These are phyloP conservation scores for Mollisiaceae sp. DNA, from an alignment of 2,329 filamentous ascomycete species.

Conservation along the genomic window DNA sequence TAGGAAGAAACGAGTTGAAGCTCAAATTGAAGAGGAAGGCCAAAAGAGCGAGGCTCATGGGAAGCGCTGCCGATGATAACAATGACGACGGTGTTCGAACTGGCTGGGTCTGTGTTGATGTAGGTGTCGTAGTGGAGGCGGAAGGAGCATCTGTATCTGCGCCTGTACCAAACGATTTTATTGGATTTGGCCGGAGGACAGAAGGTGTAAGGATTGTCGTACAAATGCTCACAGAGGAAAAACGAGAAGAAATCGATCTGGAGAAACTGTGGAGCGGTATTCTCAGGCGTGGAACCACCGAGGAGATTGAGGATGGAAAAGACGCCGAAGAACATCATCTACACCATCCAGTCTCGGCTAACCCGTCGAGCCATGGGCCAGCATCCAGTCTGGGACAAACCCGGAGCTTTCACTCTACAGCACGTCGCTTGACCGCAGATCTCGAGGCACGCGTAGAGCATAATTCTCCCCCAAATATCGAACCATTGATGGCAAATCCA, in stretches of 20 bases:
- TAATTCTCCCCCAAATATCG: not conserved
- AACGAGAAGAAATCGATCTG: constrained; percentile 68
- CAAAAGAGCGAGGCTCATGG: constrained; percentile 80
- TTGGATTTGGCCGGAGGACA: constrained; percentile 73
- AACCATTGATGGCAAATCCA: constrained; percentile 9
- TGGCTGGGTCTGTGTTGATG: constrained; percentile 95
- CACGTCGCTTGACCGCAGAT: constrained; percentile 6
- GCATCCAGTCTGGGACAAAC: constrained; percentile 20
- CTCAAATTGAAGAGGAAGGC: constrained; percentile 81
- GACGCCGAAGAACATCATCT: not conserved
- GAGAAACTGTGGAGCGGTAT: constrained; percentile 62
- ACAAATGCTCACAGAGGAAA: constrained; percentile 75
- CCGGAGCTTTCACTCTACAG: constrained; percentile 27
- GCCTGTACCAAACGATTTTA: constrained; percentile 60
- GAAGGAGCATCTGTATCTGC: constrained; percentile 47
- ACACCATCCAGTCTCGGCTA: not conserved
- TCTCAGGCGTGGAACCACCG: constrained; percentile 36
- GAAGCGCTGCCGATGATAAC: constrained; percentile 65
- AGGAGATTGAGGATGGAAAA: constrained; percentile 42
- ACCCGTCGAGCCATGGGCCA: not conserved
- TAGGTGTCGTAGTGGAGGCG: constrained; percentile 71
- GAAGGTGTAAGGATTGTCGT: constrained; percentile 68
- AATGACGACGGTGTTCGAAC: constrained; percentile 87
- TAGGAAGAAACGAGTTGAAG: constrained; percentile 91
- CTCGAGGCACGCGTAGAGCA: constrained; percentile 6